These are phyloP conservation scores for Grosmannia penicillata DNA, from an alignment of 2,329 filamentous ascomycete species.

Conservation along the genomic window DNA sequence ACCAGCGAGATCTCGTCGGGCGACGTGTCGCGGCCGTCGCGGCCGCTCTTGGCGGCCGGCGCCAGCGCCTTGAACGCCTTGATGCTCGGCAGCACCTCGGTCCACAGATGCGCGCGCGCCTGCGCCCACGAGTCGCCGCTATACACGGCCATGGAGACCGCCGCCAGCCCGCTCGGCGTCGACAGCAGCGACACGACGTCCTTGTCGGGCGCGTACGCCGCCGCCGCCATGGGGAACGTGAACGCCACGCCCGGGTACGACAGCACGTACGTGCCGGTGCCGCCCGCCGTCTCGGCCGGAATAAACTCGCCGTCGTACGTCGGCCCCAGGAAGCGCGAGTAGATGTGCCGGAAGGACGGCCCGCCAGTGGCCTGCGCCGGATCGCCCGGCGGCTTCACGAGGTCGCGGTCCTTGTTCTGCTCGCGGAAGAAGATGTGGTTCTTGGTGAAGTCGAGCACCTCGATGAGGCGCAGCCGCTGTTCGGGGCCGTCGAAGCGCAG, in stretches of 20 bases:
- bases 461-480: slow-evolving; percentile 79
- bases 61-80: slow-evolving; percentile 52
- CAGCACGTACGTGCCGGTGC: slow-evolving; percentile 66
- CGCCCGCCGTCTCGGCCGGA: slow-evolving; percentile 27
- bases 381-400: slow-evolving; percentile 45
- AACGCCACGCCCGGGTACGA: slow-evolving; percentile 94
- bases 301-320: slow-evolving; percentile 92
- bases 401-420: slow-evolving; percentile 48
- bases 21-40: slow-evolving; percentile 62
- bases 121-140: slow-evolving; percentile 83
- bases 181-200: slow-evolving; percentile 82
- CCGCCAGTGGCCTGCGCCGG: slow-evolving; percentile 24
- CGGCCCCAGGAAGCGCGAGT: slow-evolving; percentile 82
- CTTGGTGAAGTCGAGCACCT: slow-evolving; percentile 80
- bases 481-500: slow-evolving; percentile 89
- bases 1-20: slow-evolving; percentile 80
- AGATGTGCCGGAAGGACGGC: slow-evolving; percentile 77
- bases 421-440: slow-evolving; percentile 71
- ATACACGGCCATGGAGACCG: slow-evolving; percentile 82
- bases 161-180: slow-evolving; percentile 59
- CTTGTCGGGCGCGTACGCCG: slow-evolving; percentile 57
- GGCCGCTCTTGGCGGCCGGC: no score
- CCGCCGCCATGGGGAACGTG: slow-evolving; percentile 64
- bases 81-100: slow-evolving; percentile 55
- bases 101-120: slow-evolving; percentile 63